Evolutionary conservation across 257 asterid genomes (phyloP).

Genomic region (Gynochthodes officinalis): DNA sequence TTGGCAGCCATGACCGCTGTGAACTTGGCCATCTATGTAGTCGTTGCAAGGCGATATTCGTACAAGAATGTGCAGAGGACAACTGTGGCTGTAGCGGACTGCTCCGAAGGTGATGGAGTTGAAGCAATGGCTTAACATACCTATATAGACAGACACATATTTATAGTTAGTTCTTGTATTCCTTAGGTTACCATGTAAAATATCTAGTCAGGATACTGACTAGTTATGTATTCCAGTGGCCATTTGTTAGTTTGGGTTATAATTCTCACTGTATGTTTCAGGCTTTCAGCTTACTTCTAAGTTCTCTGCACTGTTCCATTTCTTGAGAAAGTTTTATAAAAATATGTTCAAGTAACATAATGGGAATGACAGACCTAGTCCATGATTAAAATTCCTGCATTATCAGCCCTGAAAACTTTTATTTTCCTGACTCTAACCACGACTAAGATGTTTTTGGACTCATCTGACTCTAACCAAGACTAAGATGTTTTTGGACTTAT

Average conservation of each 20-base stretch:
- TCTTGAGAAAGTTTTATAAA: too few relatives aligned
- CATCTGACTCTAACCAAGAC: too few relatives aligned
- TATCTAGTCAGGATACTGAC: background rate
- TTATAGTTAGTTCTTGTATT: background rate
- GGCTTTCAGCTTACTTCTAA: slow-evolving; percentile 1
- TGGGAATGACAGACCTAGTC: background rate
- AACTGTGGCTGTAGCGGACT: slow-evolving; percentile 46
- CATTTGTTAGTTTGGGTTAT: background rate
- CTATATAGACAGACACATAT: background rate
- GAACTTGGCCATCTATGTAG: slow-evolving; percentile 41
- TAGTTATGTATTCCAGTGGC: background rate
- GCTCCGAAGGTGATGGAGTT: slow-evolving; percentile 26
- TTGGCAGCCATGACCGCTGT: slow-evolving; percentile 49
- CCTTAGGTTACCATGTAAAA: background rate
- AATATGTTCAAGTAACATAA: background rate
- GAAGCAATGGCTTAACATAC: slow-evolving; percentile 27
- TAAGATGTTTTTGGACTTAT: background rate
- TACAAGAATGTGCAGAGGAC: slow-evolving; percentile 63
- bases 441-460: background rate
- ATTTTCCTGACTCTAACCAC: background rate
- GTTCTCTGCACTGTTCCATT: background rate
- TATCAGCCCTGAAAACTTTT: background rate
- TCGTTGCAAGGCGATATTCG: slow-evolving; percentile 51
- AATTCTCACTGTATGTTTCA: background rate
- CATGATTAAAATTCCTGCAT: background rate